Conservation (phyloP, 805 yeast genomes). For the Yamadazyma philogaea region DNA sequence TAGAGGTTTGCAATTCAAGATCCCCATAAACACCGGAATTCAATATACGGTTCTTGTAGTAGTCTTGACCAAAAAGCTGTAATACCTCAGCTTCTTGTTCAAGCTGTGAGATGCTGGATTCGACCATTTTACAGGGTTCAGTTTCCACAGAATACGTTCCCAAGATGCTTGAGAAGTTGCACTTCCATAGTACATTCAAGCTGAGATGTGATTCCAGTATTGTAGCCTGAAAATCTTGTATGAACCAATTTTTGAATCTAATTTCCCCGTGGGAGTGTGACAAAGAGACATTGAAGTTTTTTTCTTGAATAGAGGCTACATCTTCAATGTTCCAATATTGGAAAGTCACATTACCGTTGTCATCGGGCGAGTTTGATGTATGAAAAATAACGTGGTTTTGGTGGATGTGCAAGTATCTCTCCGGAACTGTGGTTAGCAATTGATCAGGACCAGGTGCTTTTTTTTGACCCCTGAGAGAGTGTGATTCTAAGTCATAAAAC, state of each 20-base stretch:
- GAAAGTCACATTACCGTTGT: conserved; percentile 10
- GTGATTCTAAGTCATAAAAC: conserved; percentile 54
- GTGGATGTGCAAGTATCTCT: conserved; percentile 22
- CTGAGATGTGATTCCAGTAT: conserved; percentile 1
- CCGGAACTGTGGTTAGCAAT: conserved; percentile 31
- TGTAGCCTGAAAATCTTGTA: conserved; percentile 35
- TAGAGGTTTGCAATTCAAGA: conserved; percentile 49
- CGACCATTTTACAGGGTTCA: conserved; percentile 3
- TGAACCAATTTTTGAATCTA: conserved; percentile 41
- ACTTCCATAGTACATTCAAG: conserved; percentile 53
- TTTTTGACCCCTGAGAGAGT: conserved; percentile 9
- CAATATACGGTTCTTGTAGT: conserved; percentile 45
- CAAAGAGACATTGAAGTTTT: conserved; percentile 11
- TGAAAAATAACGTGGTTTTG: conserved; percentile 5
- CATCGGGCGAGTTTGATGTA: conserved; percentile 19
- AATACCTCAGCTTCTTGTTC: conserved; percentile 19
- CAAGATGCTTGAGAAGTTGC: conserved; percentile 53
- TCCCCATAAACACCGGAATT: conserved; percentile 49
- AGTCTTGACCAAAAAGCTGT: conserved; percentile 31
- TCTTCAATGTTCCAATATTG: conserved; percentile 5
- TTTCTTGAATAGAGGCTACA: neutral
- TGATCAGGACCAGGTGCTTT: neutral
- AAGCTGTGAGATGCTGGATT: conserved; percentile 1
- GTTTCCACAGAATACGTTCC: conserved; percentile 22
- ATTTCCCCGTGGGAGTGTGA: conserved; percentile 5